A percentile compares a stretch with the other conserved stretches of the same genome.
Evolutionary conservation across 2,329 filamentous ascomycete species (phyloP).

Genomic region (Fusarium robinianum): DNA sequence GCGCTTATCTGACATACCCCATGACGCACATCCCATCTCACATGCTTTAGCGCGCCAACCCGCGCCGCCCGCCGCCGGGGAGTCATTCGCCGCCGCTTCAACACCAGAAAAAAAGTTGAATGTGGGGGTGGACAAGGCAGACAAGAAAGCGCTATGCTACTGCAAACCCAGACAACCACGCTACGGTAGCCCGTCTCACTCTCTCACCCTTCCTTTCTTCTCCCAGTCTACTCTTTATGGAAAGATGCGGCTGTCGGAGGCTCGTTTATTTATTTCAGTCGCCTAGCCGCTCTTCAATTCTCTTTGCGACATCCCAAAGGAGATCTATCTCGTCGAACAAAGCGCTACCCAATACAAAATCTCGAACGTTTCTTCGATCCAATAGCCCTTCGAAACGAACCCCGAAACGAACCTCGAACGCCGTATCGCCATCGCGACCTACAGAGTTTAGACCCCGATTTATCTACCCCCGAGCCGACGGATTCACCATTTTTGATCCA

Average conservation of each 20-base stretch:
- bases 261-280: slow-evolving; percentile 23
- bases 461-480: not conserved
- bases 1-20: slow-evolving; percentile 1
- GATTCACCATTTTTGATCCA: slow-evolving; percentile 2
- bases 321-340: no score
- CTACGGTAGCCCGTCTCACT: not conserved
- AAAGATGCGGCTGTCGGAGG: slow-evolving; percentile 36
- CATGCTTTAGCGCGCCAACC: slow-evolving; percentile 16
- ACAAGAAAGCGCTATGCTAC: slow-evolving; percentile 10
- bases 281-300: slow-evolving; percentile 13
- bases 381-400: not conserved
- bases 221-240: slow-evolving; percentile 29
- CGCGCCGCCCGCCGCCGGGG: slow-evolving; percentile 20
- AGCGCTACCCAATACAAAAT: not conserved
- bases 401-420: not conserved
- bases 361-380: slow-evolving; percentile 3
- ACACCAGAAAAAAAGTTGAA: slow-evolving; percentile 18
- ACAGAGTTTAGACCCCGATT: not conserved
- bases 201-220: not conserved
- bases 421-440: not conserved
- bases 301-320: not conserved
- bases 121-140: slow-evolving; percentile 2
- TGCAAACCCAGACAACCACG: slow-evolving; percentile 3
- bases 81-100: slow-evolving; percentile 22
- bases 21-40: slow-evolving; percentile 13